phyloP scores from a whole-genome alignment of 352 stramenopile species.

The Phytopythium montanum region DNA sequence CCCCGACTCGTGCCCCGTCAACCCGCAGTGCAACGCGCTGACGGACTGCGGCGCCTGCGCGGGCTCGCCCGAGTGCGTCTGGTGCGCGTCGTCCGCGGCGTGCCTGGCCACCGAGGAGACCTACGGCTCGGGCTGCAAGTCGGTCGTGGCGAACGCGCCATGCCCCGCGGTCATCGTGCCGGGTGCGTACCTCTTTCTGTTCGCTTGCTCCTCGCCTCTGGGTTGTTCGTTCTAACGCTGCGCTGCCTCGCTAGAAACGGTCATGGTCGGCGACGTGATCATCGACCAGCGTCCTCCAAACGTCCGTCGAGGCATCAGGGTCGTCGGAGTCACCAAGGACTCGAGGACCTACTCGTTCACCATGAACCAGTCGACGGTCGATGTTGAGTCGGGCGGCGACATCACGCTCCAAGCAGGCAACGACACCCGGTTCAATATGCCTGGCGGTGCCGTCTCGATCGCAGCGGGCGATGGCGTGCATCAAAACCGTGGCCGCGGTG shows the following conservation, averaged over 20 bases:
- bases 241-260: slow-evolving; percentile 34
- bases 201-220: background rate
- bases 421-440: slow-evolving; percentile 68
- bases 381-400: slow-evolving; percentile 40
- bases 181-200: slow-evolving; percentile 30
- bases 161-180: slow-evolving; percentile 76
- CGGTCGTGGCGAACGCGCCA: slow-evolving; percentile 81
- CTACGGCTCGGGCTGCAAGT: slow-evolving; percentile 74
- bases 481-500: slow-evolving; percentile 74
- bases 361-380: slow-evolving; percentile 35
- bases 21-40: slow-evolving; percentile 47
- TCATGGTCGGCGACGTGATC: slow-evolving; percentile 49
- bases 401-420: slow-evolving; percentile 61
- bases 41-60: slow-evolving; percentile 67
- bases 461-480: slow-evolving; percentile 66
- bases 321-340: slow-evolving; percentile 36
- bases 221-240: slow-evolving; percentile 9
- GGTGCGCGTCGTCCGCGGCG: slow-evolving; percentile 82
- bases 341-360: slow-evolving; percentile 31
- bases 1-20: slow-evolving; percentile 61
- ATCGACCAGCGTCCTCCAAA: slow-evolving; percentile 45
- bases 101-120: slow-evolving; percentile 88
- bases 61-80: slow-evolving; percentile 68
- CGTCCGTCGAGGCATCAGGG: slow-evolving; percentile 26
- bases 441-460: slow-evolving; percentile 48